These are phyloP conservation scores for Eutrema yunnanense DNA, from an alignment of 345 rosid genomes.

Conservation along the genomic window DNA sequence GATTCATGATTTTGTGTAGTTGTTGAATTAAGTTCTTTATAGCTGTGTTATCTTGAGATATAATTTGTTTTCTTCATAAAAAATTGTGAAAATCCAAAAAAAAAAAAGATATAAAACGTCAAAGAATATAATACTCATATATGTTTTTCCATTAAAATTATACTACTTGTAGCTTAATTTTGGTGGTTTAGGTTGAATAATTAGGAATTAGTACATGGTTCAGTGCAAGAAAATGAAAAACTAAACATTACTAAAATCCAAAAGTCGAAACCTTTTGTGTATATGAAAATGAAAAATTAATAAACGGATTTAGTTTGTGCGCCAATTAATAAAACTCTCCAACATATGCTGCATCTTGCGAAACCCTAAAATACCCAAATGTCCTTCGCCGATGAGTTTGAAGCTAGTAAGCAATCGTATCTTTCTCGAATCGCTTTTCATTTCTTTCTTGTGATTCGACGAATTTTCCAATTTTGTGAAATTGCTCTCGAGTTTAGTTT, in stretches of 20 bases:
- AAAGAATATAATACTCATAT: background rate
- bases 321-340: background rate
- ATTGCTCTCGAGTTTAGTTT: background rate
- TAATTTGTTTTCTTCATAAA: background rate
- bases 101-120: background rate
- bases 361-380: constrained; percentile 22
- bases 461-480: background rate
- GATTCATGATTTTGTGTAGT: constrained; percentile 35
- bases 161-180: background rate
- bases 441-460: background rate
- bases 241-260: background rate
- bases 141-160: background rate
- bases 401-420: constrained; percentile 28
- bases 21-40: constrained; percentile 32
- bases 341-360: background rate
- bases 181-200: constrained; percentile 26
- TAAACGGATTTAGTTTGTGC: background rate
- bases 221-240: background rate
- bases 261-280: too few species aligned
- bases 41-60: background rate
- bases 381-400: constrained; percentile 35
- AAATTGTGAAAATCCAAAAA: background rate
- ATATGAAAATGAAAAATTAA: background rate
- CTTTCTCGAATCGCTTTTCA: background rate
- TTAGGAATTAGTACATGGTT: background rate